These are phyloP conservation scores for Biscogniauxia marginata DNA, from an alignment of 2,329 filamentous ascomycete genomes.

Conservation along the genomic window DNA sequence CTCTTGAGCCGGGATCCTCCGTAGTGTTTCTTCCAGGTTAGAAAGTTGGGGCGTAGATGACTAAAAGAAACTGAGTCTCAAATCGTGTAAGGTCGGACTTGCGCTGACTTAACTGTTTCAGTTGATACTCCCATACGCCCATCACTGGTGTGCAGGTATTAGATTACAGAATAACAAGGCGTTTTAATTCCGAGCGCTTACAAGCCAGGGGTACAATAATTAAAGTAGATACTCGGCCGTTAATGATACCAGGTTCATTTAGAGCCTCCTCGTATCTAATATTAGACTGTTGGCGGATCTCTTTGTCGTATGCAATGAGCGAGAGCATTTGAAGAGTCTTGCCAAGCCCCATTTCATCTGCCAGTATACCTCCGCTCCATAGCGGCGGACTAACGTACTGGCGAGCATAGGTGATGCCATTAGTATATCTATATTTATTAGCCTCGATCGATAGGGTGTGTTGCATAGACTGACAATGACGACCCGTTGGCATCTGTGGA, in stretches of 20 bases:
- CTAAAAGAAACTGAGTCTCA: not conserved
- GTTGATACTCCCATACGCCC: conserved; percentile 5
- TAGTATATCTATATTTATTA: conserved; percentile 3
- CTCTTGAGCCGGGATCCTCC: not conserved
- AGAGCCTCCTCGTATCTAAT: not conserved
- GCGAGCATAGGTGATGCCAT: conserved; percentile 1
- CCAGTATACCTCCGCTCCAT: conserved; percentile 7
- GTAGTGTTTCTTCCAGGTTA: conserved; percentile 1
- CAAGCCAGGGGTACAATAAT: conserved; percentile 2
- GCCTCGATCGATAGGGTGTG: not conserved
- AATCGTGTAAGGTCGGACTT: no score
- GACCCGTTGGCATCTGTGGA: conserved; percentile 1
- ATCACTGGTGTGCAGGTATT: conserved; percentile 1
- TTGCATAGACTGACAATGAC: not conserved
- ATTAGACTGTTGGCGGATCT: not conserved
- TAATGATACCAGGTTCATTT: not conserved
- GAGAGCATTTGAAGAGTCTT: conserved; percentile 9
- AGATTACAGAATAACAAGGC: not conserved
- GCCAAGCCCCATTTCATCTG: conserved; percentile 6
- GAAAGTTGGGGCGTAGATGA: not conserved
- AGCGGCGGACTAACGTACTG: not conserved
- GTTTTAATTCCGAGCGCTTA: not conserved
- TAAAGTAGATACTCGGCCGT: not conserved
- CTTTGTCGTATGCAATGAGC: conserved; percentile 3
- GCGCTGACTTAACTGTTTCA: not conserved